Conservation (phyloP, 257 asterid genomes). For the Solanum ahanhuiri region DNA sequence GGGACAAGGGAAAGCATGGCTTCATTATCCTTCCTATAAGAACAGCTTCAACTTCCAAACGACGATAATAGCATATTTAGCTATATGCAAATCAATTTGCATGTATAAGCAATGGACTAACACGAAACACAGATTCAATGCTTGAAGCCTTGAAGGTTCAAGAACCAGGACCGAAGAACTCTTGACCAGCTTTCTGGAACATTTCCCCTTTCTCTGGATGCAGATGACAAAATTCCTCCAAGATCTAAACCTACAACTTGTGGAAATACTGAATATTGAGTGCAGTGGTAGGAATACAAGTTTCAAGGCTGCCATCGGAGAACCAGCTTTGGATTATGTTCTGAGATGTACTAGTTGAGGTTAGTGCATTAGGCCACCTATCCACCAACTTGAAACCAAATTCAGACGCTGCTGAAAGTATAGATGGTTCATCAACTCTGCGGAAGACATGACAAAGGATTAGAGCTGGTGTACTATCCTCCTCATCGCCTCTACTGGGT, state of each 20-base stretch:
- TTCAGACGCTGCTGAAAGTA: slow-evolving; percentile 49
- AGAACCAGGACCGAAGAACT: neutral
- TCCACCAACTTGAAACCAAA: slow-evolving; percentile 56
- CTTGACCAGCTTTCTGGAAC: neutral
- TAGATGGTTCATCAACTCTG: slow-evolving; percentile 69
- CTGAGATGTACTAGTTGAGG: slow-evolving; percentile 6
- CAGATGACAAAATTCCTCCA: neutral
- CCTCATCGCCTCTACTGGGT: neutral
- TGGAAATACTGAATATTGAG: slow-evolving; percentile 66
- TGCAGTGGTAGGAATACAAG: slow-evolving; percentile 35
- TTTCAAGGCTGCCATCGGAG: slow-evolving; percentile 13
- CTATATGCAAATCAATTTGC: neutral
- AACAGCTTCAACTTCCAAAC: neutral
- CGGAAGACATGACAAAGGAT: slow-evolving; percentile 78
- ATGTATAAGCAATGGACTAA: neutral
- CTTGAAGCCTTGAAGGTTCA: neutral
- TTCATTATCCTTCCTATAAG: neutral
- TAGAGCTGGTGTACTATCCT: slow-evolving; percentile 28
- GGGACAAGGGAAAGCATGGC: neutral
- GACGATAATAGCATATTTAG: neutral
- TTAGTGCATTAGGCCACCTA: slow-evolving; percentile 39
- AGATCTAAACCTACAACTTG: slow-evolving; percentile 10
- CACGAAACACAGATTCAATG: neutral
- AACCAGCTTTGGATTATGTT: slow-evolving; percentile 45
- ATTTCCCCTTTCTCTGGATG: neutral